Percentiles rank a stretch among this genome's conserved stretches.
Conservation (phyloP, 257 asterid species). For the Gardenia jasminoides region DNA sequence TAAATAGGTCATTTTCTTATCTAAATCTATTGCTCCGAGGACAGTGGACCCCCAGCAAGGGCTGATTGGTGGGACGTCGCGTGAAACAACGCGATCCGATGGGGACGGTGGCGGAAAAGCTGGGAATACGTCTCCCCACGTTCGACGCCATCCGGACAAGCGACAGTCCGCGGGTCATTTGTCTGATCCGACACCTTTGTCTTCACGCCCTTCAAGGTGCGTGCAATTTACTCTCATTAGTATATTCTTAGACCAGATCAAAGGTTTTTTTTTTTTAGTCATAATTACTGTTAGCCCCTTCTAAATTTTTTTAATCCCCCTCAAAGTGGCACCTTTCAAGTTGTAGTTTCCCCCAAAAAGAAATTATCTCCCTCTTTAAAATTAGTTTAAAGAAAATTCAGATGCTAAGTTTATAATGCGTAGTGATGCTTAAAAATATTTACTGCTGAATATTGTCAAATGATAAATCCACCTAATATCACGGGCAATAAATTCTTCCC, state of each 20-base stretch:
- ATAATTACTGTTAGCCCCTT: too few species aligned
- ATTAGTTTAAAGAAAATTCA: too few species aligned
- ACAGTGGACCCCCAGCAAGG: neutral
- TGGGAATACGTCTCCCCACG: neutral
- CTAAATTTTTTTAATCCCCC: too few species aligned
- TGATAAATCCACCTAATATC: too few species aligned
- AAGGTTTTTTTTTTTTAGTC: too few species aligned
- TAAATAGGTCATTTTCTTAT: slow-evolving; percentile 16
- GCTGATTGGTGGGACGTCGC: neutral
- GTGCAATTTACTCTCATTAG: neutral
- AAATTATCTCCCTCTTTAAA: too few species aligned
- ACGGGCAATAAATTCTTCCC: too few species aligned
- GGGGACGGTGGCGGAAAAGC: neutral
- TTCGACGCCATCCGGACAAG: slow-evolving; percentile 1
- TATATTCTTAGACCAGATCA: neutral
- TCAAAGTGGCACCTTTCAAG: too few species aligned
- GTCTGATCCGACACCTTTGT: neutral
- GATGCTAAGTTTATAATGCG: too few species aligned
- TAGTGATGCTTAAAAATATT: too few species aligned
- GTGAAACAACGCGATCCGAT: slow-evolving; percentile 13
- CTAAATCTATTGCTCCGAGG: neutral
- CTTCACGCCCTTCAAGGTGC: neutral
- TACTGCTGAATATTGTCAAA: too few species aligned
- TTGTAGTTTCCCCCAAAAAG: too few species aligned
- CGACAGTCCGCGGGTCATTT: neutral